A percentile compares a stretch with the other conserved stretches of the same genome.
phyloP scores from a whole-genome alignment of 2,329 filamentous ascomycete species.

The Hypoxylon sp. region DNA sequence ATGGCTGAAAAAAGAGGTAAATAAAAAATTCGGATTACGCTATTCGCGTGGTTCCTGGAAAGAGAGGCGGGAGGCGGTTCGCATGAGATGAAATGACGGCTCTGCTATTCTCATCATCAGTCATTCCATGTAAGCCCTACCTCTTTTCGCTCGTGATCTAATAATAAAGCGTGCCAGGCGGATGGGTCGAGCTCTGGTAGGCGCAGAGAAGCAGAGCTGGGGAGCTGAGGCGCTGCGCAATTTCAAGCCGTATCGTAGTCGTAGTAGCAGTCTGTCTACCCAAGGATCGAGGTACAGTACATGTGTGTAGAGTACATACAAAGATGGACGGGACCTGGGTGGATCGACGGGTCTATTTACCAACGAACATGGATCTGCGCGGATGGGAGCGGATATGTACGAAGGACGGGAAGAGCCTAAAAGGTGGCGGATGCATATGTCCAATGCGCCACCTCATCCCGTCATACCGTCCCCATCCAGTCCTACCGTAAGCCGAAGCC shows the following conservation, averaged over 20 bases:
- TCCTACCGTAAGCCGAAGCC: conserved; percentile 28
- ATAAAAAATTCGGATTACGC: conserved; percentile 28
- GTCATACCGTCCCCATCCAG: neutral
- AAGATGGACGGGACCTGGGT: conserved; percentile 23
- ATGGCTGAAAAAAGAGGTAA: conserved; percentile 22
- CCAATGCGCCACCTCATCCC: conserved; percentile 39
- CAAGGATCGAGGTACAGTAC: conserved; percentile 31
- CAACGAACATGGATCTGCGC: conserved; percentile 44
- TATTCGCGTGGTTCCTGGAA: conserved; percentile 26
- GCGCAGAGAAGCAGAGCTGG: conserved; percentile 4
- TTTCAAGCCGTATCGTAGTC: conserved; percentile 26
- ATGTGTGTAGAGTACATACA: too few species aligned
- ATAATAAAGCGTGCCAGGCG: conserved; percentile 9
- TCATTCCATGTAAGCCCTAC: conserved; percentile 16
- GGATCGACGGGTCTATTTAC: conserved; percentile 38
- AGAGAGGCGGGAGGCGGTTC: too few species aligned
- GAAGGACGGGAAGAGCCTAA: conserved; percentile 46
- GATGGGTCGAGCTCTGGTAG: conserved; percentile 20
- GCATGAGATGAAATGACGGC: too few species aligned
- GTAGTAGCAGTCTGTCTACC: too few species aligned
- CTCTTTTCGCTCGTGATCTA: neutral
- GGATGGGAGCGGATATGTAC: conserved; percentile 44
- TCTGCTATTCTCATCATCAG: conserved; percentile 17
- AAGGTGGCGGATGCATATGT: conserved; percentile 44
- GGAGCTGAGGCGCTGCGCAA: conserved; percentile 15